Evolutionary conservation across 2,329 filamentous ascomycete genomes (phyloP).

Genomic region (Lachnellula occidentalis): DNA sequence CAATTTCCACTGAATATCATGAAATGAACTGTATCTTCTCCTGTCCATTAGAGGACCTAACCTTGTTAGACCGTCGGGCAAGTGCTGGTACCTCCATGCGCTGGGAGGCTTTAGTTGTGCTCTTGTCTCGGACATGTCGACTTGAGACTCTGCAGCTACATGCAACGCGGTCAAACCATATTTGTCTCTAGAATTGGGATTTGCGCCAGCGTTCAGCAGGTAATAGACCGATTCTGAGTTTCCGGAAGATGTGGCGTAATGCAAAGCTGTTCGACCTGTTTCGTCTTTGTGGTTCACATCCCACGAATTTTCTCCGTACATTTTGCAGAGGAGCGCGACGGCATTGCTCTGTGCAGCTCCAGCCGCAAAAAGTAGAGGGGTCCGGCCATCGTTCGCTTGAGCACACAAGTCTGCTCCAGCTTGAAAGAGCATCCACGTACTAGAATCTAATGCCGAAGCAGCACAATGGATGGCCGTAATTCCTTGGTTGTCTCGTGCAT

Average conservation of each 20-base stretch:
- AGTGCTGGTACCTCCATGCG: background rate
- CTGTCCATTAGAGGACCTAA: background rate
- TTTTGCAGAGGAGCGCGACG: slow-evolving; percentile 27
- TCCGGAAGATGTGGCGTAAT: slow-evolving; percentile 1
- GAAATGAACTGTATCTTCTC: background rate
- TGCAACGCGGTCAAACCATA: slow-evolving; percentile 25
- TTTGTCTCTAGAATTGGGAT: slow-evolving; percentile 39
- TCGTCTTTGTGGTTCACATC: slow-evolving; percentile 46
- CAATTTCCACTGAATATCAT: background rate
- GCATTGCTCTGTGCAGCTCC: slow-evolving; percentile 7
- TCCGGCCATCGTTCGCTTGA: slow-evolving; percentile 4
- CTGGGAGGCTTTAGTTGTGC: background rate
- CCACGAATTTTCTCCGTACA: slow-evolving; percentile 8
- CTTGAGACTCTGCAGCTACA: slow-evolving; percentile 56
- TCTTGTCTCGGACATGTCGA: background rate
- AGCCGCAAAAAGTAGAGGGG: slow-evolving; percentile 14
- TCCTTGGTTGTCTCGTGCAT: slow-evolving; percentile 5
- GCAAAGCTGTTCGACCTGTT: slow-evolving; percentile 1
- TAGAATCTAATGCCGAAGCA: slow-evolving; percentile 2
- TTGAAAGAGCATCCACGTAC: slow-evolving; percentile 2
- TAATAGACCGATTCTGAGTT: slow-evolving; percentile 2
- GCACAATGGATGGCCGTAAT: slow-evolving; percentile 14
- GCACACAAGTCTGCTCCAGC: slow-evolving; percentile 6
- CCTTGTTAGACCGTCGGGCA: background rate
- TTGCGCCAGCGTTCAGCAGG: background rate